These are phyloP conservation scores for Aspergillus heteromorphus DNA, from an alignment of 495 filamentous ascomycete genomes.

Conservation along the genomic window DNA sequence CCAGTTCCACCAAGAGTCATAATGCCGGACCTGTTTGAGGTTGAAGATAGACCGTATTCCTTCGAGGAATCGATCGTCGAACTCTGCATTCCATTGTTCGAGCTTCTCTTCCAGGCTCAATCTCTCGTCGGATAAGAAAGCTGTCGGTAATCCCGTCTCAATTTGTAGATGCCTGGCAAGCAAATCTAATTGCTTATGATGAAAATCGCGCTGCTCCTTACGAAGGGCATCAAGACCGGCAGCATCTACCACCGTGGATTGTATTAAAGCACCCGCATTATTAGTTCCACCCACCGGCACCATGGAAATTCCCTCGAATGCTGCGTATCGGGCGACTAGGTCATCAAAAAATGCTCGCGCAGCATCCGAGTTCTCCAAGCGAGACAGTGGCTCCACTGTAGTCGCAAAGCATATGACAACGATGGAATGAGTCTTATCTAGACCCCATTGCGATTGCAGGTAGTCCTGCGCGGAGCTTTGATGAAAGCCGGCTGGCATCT, in stretches of 20 bases:
- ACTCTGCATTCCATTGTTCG: constrained; percentile 88
- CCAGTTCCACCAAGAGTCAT: constrained; percentile 99
- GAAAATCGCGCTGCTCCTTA: constrained; percentile 82
- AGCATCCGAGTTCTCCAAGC: constrained; percentile 76
- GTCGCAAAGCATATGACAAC: constrained; percentile 66
- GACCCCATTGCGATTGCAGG: constrained; percentile 83
- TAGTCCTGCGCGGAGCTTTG: constrained; percentile 89
- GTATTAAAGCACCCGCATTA: constrained; percentile 28
- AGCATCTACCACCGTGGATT: constrained; percentile 75
- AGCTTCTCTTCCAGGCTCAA: constrained; percentile 68
- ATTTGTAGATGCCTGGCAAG: constrained; percentile 91
- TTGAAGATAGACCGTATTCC: constrained; percentile 92
- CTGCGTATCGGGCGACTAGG: constrained; percentile 77
- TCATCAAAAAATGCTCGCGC: constrained; percentile 88
- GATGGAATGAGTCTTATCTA: constrained; percentile 71
- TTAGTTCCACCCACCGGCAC: constrained; percentile 29
- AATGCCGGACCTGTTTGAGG: constrained; percentile 81
- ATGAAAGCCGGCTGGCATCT: constrained; percentile 99
- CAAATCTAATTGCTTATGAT: constrained; percentile 92
- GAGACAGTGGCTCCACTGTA: constrained; percentile 81
- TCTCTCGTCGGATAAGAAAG: not conserved
- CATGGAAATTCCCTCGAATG: constrained; percentile 73
- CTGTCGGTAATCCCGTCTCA: constrained; percentile 49
- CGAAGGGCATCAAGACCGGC: constrained; percentile 89
- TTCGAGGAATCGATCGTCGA: constrained; percentile 88